A percentile compares a stretch with the other conserved stretches of the same genome.
Evolutionary conservation across 2,329 filamentous ascomycete species (phyloP).

Genomic region (Verticillium albo-atrum): DNA sequence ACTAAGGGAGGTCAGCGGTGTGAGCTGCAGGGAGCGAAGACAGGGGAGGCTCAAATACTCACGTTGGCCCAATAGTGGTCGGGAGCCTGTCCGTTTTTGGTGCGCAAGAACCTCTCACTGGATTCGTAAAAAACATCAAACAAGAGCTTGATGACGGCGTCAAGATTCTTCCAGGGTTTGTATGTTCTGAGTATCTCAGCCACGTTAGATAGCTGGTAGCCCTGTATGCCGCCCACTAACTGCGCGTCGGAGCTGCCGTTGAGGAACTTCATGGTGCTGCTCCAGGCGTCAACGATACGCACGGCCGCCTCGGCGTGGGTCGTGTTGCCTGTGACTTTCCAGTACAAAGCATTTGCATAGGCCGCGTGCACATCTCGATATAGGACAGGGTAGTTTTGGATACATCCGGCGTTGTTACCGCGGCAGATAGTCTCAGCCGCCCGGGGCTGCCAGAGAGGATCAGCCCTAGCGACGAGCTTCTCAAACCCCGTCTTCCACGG

Average conservation of each 20-base stretch:
- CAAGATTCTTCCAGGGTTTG: slow-evolving; percentile 21
- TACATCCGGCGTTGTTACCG: slow-evolving; percentile 12
- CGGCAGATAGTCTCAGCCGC: slow-evolving; percentile 28
- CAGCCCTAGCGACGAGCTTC: slow-evolving; percentile 25
- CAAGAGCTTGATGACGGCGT: slow-evolving; percentile 18
- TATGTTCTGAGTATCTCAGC: slow-evolving; percentile 35
- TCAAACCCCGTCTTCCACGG: slow-evolving; percentile 28
- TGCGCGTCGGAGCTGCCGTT: slow-evolving; percentile 23
- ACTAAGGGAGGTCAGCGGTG: slow-evolving; percentile 7
- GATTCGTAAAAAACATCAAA: slow-evolving; percentile 24
- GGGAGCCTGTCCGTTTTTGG: slow-evolving; percentile 24
- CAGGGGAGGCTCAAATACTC: too few species aligned
- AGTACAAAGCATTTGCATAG: slow-evolving; percentile 18
- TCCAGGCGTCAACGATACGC: slow-evolving; percentile 27
- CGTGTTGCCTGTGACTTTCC: background rate
- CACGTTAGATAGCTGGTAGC: slow-evolving; percentile 40
- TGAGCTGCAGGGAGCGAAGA: too few species aligned
- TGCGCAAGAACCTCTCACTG: slow-evolving; percentile 25
- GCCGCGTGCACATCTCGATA: slow-evolving; percentile 35
- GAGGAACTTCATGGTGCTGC: slow-evolving; percentile 23
- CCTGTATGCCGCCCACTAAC: slow-evolving; percentile 30
- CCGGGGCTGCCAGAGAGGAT: slow-evolving; percentile 20
- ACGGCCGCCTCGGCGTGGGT: slow-evolving; percentile 18
- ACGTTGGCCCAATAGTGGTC: slow-evolving; percentile 18
- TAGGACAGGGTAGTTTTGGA: slow-evolving; percentile 29